Percentiles rank a stretch among this genome's conserved stretches.
These are phyloP conservation scores for Amaranthus tricolor DNA, from an alignment of 179 eudicot genomes.

Conservation along the genomic window DNA sequence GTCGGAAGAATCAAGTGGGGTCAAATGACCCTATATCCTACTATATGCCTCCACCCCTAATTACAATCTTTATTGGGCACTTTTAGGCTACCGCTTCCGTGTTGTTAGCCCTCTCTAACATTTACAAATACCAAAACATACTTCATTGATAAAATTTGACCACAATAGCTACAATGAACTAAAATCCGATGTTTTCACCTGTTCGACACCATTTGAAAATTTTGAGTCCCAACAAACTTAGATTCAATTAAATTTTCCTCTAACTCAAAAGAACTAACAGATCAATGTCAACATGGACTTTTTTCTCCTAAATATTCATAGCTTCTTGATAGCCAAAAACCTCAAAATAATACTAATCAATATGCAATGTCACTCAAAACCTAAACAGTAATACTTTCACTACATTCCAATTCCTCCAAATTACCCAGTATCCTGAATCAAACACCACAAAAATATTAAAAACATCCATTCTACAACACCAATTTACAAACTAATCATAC, in stretches of 20 bases:
- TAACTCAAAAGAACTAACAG: neutral
- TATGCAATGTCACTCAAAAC: neutral
- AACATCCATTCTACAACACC: neutral
- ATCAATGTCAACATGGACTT: neutral
- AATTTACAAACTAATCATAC: neutral
- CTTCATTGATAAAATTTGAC: neutral
- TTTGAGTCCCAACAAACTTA: neutral
- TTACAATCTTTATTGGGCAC: too few relatives aligned
- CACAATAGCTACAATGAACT: too few relatives aligned
- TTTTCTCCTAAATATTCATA: neutral
- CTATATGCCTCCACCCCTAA: too few relatives aligned
- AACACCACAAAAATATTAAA: neutral
- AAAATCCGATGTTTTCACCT: too few relatives aligned
- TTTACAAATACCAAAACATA: neutral
- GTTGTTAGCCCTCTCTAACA: too few relatives aligned
- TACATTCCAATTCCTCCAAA: neutral
- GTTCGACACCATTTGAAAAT: too few relatives aligned
- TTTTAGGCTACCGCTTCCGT: too few relatives aligned
- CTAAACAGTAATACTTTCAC: slow-evolving; percentile 2
- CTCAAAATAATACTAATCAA: neutral
- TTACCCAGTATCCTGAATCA: neutral
- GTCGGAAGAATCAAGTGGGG: too few relatives aligned
- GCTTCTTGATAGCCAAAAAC: neutral
- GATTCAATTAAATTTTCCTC: neutral
- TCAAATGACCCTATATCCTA: too few relatives aligned